phyloP scores from a whole-genome alignment of 2,329 filamentous ascomycete species.

The Trichophyton simii region DNA sequence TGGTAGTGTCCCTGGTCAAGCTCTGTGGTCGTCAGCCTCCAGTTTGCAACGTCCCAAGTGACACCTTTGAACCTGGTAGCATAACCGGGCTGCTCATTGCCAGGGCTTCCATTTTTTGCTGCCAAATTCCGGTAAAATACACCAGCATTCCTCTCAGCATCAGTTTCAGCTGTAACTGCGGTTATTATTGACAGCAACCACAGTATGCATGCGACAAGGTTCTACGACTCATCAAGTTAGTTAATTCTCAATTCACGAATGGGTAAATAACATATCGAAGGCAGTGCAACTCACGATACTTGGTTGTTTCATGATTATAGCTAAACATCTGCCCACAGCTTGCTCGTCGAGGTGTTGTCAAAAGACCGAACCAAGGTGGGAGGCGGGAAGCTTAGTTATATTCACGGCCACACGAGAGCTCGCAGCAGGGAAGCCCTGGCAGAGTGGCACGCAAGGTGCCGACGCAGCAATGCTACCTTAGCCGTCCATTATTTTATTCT shows the following conservation, averaged over 20 bases:
- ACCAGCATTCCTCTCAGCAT: constrained; percentile 4
- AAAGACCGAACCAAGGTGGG: not conserved
- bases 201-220: not conserved
- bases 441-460: not conserved
- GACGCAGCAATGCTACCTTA: not conserved
- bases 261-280: too few relatives aligned
- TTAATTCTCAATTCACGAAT: not conserved
- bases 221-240: not conserved
- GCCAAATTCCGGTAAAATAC: constrained; percentile 8
- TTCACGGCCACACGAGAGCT: not conserved
- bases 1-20: constrained; percentile 49
- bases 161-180: not conserved
- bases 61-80: constrained; percentile 41
- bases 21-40: constrained; percentile 42
- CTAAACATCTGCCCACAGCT: not conserved
- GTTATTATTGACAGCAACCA: constrained; percentile 2
- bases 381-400: not conserved
- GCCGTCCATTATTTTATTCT: not conserved
- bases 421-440: not conserved
- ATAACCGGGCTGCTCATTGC: constrained; percentile 23
- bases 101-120: constrained; percentile 1
- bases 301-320: not conserved
- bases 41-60: constrained; percentile 47
- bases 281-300: not conserved
- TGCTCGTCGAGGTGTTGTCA: not conserved